Evolutionary conservation across 2,329 filamentous ascomycete genomes (phyloP), one percentile per base, ranked within the genome.

Genomic region (Plectosphaerella sp.): DNA sequence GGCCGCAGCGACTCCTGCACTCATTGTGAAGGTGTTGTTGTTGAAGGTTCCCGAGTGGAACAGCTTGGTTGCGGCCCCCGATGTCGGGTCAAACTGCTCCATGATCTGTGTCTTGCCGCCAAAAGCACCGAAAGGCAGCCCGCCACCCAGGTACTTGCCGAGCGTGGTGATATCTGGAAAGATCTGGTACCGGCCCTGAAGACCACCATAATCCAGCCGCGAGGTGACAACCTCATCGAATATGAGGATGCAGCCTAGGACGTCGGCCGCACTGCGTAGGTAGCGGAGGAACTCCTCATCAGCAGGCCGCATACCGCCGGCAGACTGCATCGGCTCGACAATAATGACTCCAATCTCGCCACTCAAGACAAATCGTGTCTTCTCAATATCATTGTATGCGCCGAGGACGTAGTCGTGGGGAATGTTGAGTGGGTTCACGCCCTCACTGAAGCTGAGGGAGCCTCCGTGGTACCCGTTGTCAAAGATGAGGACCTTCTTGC

Each of bases 211-310:
- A 15, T 72, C 65, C 20, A 87, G 65, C 3, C 86, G 74, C 5
- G 80, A 84, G 0, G 84, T 87, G 78, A 87, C 85, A 3, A 89
- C 86, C 65, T 89, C 86, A 61, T 89, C 86, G 15, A 87, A 69
- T 35, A 89, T 82, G 57, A 89, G 76, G 1, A 89, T 52, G 0
- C 79, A 79, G 2, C 77, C 78, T 4, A 36, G 15, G 25, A 16
- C n/a, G 18, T 36, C 22, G 14, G 46, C 46, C 8, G 46, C 68
- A 0, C 71, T 63, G 45, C 78, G 77, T 5, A 87, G 65, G 2
- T 18, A 47, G 6, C 10, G 15, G 4, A 47, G 28, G 57, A 88
- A 88, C 18, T 73, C 73, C 2, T 48, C 48, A 0, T 66, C 70
- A 1, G 71, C 84, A 0, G 72, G 67, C 11, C 83, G 75, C 48